Evolutionary conservation across 768 basidiomycete genomes (phyloP), one percentile per base, ranked within the genome.

Genomic region (Galerina marginata): DNA sequence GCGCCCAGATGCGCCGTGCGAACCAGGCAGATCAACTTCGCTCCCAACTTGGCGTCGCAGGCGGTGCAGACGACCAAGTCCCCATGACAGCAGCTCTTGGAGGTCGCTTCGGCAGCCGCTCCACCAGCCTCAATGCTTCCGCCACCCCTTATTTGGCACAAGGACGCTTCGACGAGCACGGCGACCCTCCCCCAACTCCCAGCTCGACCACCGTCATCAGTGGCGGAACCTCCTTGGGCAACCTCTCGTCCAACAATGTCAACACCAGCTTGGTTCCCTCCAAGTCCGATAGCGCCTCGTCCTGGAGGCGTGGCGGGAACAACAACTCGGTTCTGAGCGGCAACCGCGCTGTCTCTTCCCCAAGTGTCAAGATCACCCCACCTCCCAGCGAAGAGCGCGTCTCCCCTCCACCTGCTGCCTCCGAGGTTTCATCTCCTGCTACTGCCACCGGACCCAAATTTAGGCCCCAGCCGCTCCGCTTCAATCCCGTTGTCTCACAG

Each of bases 61-160:
- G 63, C 53, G 68, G 69, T 39, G 51, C 71, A 37, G 85, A 87
- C 47, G 88, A 89, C 44, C 84, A 85, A 60, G 80, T 87, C 52
- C 91, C 92, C 45, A 92, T 92, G 92, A 90, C 91, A 29, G 91
- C 93, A 48, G 82, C 87, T 43, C 79, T 92, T 38, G 88, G 86
- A 44, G 92, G 92, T 47, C 86, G 86, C 62, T 92, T 91, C 60
- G 91, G 91, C 33, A 81, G 86, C 64, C 89, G 92, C 61, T 71
- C 81, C 40, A 78, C 75, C 60, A 83, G 81, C 67, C 63, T 80
- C 61, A 80, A 79, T 53, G 71, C 66, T 16, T 67, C 72, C 46
- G 73, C 75, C 46, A 46, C 37, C 11, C 36, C 10, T 33, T 7
- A 33, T 33, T 33, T 33, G 29, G 29, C 5, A 12, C 36, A 37